Evolutionary conservation across 2,329 filamentous ascomycete genomes (phyloP), one percentile per base, ranked within the genome.

Genomic region (Aspergillus sp.): DNA sequence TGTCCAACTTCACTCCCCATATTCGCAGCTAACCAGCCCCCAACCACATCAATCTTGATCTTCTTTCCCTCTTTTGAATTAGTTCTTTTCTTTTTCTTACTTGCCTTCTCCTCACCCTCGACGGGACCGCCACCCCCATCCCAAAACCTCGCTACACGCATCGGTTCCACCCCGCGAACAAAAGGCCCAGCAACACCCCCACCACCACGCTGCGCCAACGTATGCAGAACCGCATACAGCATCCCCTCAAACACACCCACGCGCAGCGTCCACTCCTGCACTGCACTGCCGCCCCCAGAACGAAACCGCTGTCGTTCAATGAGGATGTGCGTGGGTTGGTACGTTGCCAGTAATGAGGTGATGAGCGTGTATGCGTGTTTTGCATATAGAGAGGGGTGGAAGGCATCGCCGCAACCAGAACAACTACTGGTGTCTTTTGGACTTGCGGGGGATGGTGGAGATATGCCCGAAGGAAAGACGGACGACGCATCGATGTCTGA

Each of bases 231-330:
- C 7, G 85, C 84, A 71, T 90, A 86, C 0, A 94, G 67, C 82
- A 93, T 93, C 4, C 82, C 81, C 63, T 94, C 88, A 19, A 94
- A 76, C 56, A 86, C 83, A 52, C 91, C 91, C 7, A 94, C 88
- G 1, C 87, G 75, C 33, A 93, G 62, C 3, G 88, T 91, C 88
- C 88, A 94, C 65, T 94, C 87, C 47, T 83, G 79, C 1, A 94
- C 81, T 0, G 81, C 77, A 0, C 78, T 68, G 0, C 70, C 75
- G 7, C 85, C 79, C n/a, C 74, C 76, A 2, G 81, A 83, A 3
- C 88, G 82, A 44, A 73, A 83, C 8, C 81, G 73, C 52, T 84
- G 81, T 1, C 78, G 72, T 56, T 84, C 81, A 45, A 94, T 89
- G 1, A 93, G 70, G 28, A 94, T 72, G 41, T 85, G 76, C 3